Evolutionary conservation across 768 basidiomycete species (phyloP).

Genomic region (Paxillus rubicundulus): DNA sequence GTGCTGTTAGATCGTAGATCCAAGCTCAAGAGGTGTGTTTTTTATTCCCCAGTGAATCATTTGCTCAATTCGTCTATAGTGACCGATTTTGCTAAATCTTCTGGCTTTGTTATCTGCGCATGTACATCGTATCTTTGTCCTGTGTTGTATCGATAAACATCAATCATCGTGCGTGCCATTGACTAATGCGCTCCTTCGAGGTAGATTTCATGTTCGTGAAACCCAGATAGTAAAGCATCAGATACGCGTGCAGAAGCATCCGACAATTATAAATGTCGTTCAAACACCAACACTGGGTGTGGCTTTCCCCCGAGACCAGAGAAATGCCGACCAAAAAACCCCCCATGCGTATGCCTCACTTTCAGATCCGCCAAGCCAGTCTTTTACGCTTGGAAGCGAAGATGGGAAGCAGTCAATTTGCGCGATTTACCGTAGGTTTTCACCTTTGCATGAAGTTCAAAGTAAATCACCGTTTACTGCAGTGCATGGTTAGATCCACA

Average conservation of each 20-base stretch:
- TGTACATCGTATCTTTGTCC: constrained; percentile 7
- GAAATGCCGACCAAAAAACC: neutral
- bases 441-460: neutral
- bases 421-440: constrained; percentile 7
- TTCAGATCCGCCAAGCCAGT: neutral
- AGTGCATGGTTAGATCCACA: constrained; percentile 2
- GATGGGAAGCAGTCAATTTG: neutral
- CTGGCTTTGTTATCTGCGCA: constrained; percentile 8
- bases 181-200: constrained; percentile 3
- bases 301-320: neutral
- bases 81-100: constrained; percentile 44
- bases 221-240: constrained; percentile 1
- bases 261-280: constrained; percentile 4
- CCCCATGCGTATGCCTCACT: constrained; percentile 11
- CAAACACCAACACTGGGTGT: neutral
- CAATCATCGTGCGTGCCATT: neutral
- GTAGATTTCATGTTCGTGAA: neutral
- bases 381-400: neutral
- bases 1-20: constrained; percentile 75
- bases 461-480: neutral
- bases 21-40: constrained; percentile 76
- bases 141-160: constrained; percentile 18
- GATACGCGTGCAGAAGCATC: constrained; percentile 3
- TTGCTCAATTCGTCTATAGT: constrained; percentile 22
- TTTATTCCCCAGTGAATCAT: neutral